These are phyloP conservation scores for Dalechampia spathulata DNA, from an alignment of 441 rosid genomes.

Conservation along the genomic window DNA sequence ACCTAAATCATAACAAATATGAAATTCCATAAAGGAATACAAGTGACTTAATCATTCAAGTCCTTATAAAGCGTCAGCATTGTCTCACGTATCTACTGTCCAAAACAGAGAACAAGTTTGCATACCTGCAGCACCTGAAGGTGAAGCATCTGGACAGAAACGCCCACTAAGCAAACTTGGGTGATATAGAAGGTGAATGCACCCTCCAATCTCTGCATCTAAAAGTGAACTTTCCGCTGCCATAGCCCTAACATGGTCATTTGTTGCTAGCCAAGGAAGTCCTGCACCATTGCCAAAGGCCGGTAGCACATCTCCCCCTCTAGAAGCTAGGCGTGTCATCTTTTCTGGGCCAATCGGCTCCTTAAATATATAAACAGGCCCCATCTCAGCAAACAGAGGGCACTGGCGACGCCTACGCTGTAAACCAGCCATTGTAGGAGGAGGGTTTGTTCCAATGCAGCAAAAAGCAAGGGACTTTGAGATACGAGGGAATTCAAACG, in stretches of 20 bases:
- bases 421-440: conserved; percentile 98
- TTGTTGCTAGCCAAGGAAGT: conserved; percentile 91
- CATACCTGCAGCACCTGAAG: conserved; percentile 89
- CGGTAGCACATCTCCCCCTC: conserved; percentile 96
- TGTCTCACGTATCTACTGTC: background rate
- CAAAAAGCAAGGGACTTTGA: conserved; percentile 96
- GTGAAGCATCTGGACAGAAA: conserved; percentile 98
- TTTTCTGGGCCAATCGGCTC: conserved; percentile 92
- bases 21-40: conserved; percentile 12
- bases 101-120: background rate
- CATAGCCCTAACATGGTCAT: conserved; percentile 48
- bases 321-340: conserved; percentile 84
- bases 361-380: conserved; percentile 92
- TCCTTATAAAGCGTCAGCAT: background rate
- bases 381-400: conserved; percentile 99
- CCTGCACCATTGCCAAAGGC: conserved; percentile 95
- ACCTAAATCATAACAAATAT: conserved; percentile 43
- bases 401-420: conserved; percentile 98
- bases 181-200: conserved; percentile 85
- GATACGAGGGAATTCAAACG: conserved; percentile 95
- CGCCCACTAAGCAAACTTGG: conserved; percentile 87
- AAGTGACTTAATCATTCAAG: conserved; percentile 10
- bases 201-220: conserved; percentile 91
- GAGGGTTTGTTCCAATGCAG: conserved; percentile 98
- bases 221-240: conserved; percentile 82